Base-by-base conservation (phyloP, 805 yeast genomes). In the Sungouiella blattae region DNA sequence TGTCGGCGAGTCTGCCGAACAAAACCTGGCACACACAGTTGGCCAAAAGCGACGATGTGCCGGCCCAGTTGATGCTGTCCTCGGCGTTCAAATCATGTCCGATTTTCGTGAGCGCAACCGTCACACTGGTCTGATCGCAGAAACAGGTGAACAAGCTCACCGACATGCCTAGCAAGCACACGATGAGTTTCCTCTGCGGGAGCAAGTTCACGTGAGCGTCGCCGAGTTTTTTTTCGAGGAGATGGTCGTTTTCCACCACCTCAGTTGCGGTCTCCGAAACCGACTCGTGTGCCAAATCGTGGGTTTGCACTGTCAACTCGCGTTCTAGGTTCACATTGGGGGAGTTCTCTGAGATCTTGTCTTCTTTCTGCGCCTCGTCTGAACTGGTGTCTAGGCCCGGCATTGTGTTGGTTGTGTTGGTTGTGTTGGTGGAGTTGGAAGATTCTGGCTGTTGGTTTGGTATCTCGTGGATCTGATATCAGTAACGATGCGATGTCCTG, bases 1-100 rank as follows among this genome's bases (percentile, higher is more conserved):
- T 73, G 45, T 85, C 91, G 28, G 83, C 73, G 21, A 83, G 61
- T 39, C 81, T 75, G 4, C 91, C 93, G 37, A 78, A 80, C 17
- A 84, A 53, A 0, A 87, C 89, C 57, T 83, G 89, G 55, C 82
- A 80, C 1, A 85, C 84, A 3, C 86, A 75, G 41, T 77, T 78
- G 1, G 89, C 80, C 18, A 85, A 59, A 21, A 85, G 62, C 36
- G 81, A 78, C 1, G 85, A 74, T 0, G 88, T 77, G 3, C 88
- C 87, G 3, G 83, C 81, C 89, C 91, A 83, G 30, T 75, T 67
- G 28, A 77, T 73, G 1, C 78, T 67, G 13, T 57, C 57, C 27
- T 63, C 59, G 2, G 78, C 75, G 31, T 72, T 37, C 30, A 76
- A 54, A 21, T 68, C 78, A 18, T 58, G 49, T 6, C 73, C 77